Evolutionary conservation across 2,329 filamentous ascomycete species (phyloP), one percentile per base, ranked within the genome.

Genomic region (Dothiorella sarmentorum): DNA sequence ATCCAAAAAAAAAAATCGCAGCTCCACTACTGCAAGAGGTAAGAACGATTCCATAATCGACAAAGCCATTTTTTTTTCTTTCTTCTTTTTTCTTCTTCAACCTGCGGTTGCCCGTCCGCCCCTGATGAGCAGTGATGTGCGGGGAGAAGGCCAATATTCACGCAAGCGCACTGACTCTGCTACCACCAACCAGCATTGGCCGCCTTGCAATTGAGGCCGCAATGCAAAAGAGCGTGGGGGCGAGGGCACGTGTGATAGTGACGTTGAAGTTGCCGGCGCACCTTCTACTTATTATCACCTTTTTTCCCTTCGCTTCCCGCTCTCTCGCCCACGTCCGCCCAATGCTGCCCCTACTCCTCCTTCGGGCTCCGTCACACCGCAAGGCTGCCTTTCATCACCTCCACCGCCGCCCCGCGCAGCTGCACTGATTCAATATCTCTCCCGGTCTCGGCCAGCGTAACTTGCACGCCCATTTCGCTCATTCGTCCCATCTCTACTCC

Each of bases 401-500:
- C 67, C 15, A 79, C 72, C 15, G 77, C 73, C 57, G 65, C 71
- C 27, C 77, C 76, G 61, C 70, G 72, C 47, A 81, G 69, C 59
- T 71, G 70, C n/a, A 80, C 65, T 37, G 66, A 70, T 60, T 75
- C 69, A 18, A 80, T 69, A 3, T 67, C 64, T n/a, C 69, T 64
- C 20, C 64, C 62, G 15, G 44, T 24, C 52, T 71, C 64, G 55
- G 70, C 68, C 67, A 80, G 63, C 56, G 69, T 70, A 45, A 82
- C 74, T 35, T 73, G 72, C 26, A 82, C 72, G 42, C 73, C 72
- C 63, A 81, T 78, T 20, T 79, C 75, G 65, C 79, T 81, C 64
- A 67, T 68, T 63, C 79, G 72, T 24, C 77, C 79, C 75, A 81
- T 81, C 68, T 81, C 80, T 13, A 79, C 73, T 10, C 79, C 79